These are phyloP conservation scores for Pseudocercospora fuligena DNA, from an alignment of 2,329 filamentous ascomycete species.

Conservation along the genomic window DNA sequence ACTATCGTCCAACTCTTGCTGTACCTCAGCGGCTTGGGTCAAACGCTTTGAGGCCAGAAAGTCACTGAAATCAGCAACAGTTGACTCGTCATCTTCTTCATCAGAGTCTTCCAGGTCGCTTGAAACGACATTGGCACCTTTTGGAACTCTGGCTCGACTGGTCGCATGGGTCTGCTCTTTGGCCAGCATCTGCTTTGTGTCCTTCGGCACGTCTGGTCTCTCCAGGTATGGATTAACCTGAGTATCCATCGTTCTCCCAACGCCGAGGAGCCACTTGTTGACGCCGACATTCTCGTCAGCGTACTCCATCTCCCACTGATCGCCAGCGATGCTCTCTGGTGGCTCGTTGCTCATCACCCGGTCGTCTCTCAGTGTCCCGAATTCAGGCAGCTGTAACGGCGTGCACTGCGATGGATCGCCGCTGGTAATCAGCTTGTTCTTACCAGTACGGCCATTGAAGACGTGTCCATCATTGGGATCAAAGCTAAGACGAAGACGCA, in stretches of 20 bases:
- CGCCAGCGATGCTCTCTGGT: background rate
- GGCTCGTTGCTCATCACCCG: constrained; percentile 14
- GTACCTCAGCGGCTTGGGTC: background rate
- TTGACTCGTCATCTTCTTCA: constrained; percentile 13
- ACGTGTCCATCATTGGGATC: constrained; percentile 18
- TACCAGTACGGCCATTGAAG: constrained; percentile 35
- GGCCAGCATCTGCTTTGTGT: constrained; percentile 28
- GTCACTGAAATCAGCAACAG: background rate
- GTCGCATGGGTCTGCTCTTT: constrained; percentile 20
- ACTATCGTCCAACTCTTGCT: background rate
- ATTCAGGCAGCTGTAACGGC: constrained; percentile 21
- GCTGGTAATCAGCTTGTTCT: constrained; percentile 4
- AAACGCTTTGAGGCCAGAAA: background rate
- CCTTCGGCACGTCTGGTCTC: constrained; percentile 28
- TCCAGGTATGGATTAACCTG: constrained; percentile 23
- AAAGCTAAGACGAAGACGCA: background rate
- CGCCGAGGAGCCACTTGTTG: constrained; percentile 33
- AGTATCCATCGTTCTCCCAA: constrained; percentile 27
- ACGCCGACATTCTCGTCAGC: constrained; percentile 21
- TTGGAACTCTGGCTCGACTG: constrained; percentile 25
- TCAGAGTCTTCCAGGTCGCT: constrained; percentile 15
- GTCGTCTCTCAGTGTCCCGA: constrained; percentile 13
- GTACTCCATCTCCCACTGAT: constrained; percentile 24
- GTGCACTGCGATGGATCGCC: background rate
- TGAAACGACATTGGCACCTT: constrained; percentile 20